A percentile compares a stretch with the other conserved stretches of the same genome.
phyloP scores from a whole-genome alignment of 805 yeast genomes.

The Dipodascus geniculatus region DNA sequence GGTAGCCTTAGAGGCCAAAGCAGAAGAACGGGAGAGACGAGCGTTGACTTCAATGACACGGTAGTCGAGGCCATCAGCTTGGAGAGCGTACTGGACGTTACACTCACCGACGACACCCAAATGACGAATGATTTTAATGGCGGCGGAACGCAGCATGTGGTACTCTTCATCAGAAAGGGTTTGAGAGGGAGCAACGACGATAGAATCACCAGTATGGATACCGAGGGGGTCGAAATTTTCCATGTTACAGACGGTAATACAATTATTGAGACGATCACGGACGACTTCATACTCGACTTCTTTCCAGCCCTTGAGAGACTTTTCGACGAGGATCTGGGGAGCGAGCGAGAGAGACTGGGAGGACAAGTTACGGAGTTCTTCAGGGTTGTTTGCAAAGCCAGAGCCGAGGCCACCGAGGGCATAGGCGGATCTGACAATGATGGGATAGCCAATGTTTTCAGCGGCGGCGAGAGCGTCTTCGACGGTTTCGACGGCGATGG shows the following conservation, averaged over 20 bases:
- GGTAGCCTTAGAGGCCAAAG: conserved; percentile 96
- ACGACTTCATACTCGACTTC: conserved; percentile 98
- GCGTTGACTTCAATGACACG: conserved; percentile 97
- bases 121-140: conserved; percentile 93
- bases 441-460: conserved; percentile 78
- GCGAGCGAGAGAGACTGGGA: conserved; percentile 81
- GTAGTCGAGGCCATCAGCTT: conserved; percentile 91
- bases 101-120: conserved; percentile 99
- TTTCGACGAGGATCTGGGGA: conserved; percentile 93
- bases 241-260: conserved; percentile 98
- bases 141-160: conserved; percentile 96
- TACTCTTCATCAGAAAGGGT: conserved; percentile 94
- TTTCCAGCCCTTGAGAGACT: conserved; percentile 97
- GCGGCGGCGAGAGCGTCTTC: conserved; percentile 94
- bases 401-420: conserved; percentile 97
- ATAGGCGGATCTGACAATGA: conserved; percentile 93
- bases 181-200: conserved; percentile 97
- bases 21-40: conserved; percentile 91
- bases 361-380: conserved; percentile 76
- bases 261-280: conserved; percentile 89
- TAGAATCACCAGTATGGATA: conserved; percentile 97
- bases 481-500: conserved; percentile 86
- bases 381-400: conserved; percentile 80
- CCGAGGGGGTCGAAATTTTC: conserved; percentile 98
- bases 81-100: conserved; percentile 93